Evolutionary conservation across 1,139 yeast species (phyloP), one percentile per base, ranked within the genome.

Genomic region (Ogataea hybrid): DNA sequence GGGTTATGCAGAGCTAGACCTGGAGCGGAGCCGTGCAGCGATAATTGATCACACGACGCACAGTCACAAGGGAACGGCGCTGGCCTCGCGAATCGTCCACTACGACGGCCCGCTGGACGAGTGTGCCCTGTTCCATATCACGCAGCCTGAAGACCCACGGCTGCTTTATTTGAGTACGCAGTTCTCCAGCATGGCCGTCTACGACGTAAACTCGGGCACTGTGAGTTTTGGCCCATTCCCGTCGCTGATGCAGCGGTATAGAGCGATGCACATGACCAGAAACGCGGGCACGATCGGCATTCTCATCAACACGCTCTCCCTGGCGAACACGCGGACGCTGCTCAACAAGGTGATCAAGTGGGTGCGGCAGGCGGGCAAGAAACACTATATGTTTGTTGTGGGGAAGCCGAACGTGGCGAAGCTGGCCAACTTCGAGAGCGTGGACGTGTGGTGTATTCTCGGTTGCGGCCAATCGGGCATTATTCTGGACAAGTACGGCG

Each of bases 371-470:
- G 89, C 94, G 0, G 96, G 89, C 2, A 92, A 92, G 64, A 94
- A 94, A 59, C 92, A 86, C 52, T 92, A 92, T 59, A 75, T 88
- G 56, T 89, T 92, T 67, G 97, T 90, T 6, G 97, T 92, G 6
- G 99, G 99, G 12, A 94, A 94, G 61, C 97, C 97, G n/a, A 92
- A 92, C 58, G 97, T 92, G 5, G 96, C 98, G 30, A 92, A 92
- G 57, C 70, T 92, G 42, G 98, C 98, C 10, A 92, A 92, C 62
- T 92, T 94, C 59, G 97, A 90, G 50, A 81, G 81, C 16, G 77
- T 92, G 14, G 98, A 92, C 54, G 73, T 86, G 21, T 92, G 98
- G 97, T 90, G 95, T 57, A 78, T 92, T 14, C 65, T 92, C 17
- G 98, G 98, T 0, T 94, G 99, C 63, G 90, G 95, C 12, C 89